Evolutionary conservation across 495 filamentous ascomycete genomes (phyloP), one percentile per base, ranked within the genome.

Genomic region (Penicillium lividum): DNA sequence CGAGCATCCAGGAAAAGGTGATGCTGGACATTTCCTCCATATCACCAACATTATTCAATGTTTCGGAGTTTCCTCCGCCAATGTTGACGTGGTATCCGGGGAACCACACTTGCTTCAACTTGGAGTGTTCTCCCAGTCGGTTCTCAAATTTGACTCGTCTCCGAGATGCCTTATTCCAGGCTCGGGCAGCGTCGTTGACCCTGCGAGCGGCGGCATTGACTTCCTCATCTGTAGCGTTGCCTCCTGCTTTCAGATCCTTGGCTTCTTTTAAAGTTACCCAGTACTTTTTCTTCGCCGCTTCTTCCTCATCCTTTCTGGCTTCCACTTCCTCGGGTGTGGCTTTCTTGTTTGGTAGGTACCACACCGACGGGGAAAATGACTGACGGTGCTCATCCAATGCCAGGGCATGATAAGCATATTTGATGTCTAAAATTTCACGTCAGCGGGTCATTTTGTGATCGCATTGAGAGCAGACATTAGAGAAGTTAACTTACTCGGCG

Each of bases 341-440:
- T 28, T 31, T 58, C 15, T 58, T 54, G 10, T 59, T 70, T 29
- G 73, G 69, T 34, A 77, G 64, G 68, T 79, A 73, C 80, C 81
- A 88, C 5, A 88, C 54, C 2, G 81, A 78, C 0, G 85, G 84
- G 6, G 67, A 53, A 59, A 84, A 86, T 4, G 81, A 70, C 3
- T 68, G 69, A 5, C 84, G 75, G 10, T 70, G 63, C 62, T 87
- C 84, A 48, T 87, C 84, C 3, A 88, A 65, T 8, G 83, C 77
- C 11, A 87, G 61, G 22, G 83, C 84, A 28, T 88, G 85, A 60
- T 80, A 87, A 3, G 85, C 85, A 60, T 86, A 70, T 47, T 80
- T 69, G 53, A 87, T 78, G 50, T 79, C 62, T 65, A 3, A 51
- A 22, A 29, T 31, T 63, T 61, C 58, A 18, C 34, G 10, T 59